A percentile compares a stretch with the other conserved stretches of the same genome.
Conservation (phyloP, 306 rosid genomes). For the Rosa rugosa region DNA sequence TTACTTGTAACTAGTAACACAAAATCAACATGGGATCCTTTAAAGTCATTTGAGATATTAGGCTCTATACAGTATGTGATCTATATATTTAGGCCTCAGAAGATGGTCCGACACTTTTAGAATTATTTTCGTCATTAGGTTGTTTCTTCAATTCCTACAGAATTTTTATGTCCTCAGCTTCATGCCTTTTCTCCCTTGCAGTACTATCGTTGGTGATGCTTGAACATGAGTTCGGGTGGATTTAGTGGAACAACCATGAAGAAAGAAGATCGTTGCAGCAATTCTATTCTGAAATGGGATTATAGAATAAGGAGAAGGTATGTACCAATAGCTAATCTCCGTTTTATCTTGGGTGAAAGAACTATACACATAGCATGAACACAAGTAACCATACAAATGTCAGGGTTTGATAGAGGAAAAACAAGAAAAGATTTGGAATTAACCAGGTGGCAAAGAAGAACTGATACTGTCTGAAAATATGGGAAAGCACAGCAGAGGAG, state of each 20-base stretch:
- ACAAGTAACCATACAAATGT: background rate
- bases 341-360: background rate
- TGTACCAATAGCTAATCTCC: background rate
- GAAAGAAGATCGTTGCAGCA: background rate
- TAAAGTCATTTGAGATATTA: background rate
- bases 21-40: too few relatives aligned
- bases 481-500: background rate
- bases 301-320: background rate
- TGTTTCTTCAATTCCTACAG: background rate
- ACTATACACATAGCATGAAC: background rate
- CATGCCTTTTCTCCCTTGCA: conserved; percentile 1
- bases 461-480: background rate
- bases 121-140: background rate
- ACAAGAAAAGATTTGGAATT: background rate
- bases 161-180: background rate
- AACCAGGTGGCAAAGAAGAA: background rate
- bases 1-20: background rate
- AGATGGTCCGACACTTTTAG: background rate
- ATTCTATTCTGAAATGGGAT: background rate
- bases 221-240: background rate
- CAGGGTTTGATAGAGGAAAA: background rate
- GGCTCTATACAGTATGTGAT: background rate
- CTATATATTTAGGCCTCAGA: background rate
- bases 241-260: background rate
- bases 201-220: background rate